Evolutionary conservation across 768 basidiomycete genomes (phyloP).

Genomic region (Holtermanniella nyarrowii): DNA sequence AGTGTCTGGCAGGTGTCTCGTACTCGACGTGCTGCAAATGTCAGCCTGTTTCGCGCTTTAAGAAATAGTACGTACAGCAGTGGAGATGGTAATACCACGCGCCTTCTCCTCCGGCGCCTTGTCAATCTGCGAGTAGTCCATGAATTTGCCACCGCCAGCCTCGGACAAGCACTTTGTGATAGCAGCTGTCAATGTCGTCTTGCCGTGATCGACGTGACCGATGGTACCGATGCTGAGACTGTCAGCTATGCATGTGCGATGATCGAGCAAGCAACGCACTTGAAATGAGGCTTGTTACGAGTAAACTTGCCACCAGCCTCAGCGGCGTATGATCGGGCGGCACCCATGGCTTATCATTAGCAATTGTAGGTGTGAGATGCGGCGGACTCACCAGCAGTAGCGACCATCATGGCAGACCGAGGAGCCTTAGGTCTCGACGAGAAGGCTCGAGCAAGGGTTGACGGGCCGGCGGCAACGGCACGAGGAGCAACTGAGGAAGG

Average conservation of each 20-base stretch:
- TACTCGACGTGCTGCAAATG: constrained; percentile 73
- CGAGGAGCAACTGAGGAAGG: constrained; percentile 1
- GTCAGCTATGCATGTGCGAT: background rate
- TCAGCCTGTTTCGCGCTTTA: background rate
- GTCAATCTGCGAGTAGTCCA: constrained; percentile 95
- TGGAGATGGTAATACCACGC: constrained; percentile 98
- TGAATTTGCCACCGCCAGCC: constrained; percentile 63
- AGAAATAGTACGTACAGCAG: constrained; percentile 46
- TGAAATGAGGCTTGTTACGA: constrained; percentile 42
- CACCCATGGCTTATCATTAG: background rate
- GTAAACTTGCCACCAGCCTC: constrained; percentile 40
- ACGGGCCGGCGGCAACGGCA: constrained; percentile 1
- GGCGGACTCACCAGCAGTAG: background rate
- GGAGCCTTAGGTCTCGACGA: background rate
- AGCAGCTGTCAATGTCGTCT: constrained; percentile 43
- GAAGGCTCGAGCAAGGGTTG: background rate
- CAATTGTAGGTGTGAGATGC: background rate
- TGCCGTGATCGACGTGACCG: constrained; percentile 44
- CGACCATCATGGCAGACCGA: background rate
- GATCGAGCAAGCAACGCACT: constrained; percentile 24
- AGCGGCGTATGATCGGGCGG: constrained; percentile 28
- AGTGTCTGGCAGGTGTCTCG: constrained; percentile 78
- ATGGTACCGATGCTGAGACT: constrained; percentile 41
- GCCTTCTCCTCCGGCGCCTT: constrained; percentile 99
- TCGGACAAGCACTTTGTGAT: constrained; percentile 77